phyloP scores from a whole-genome alignment of 768 basidiomycete genomes.

The Calocybe indica region DNA sequence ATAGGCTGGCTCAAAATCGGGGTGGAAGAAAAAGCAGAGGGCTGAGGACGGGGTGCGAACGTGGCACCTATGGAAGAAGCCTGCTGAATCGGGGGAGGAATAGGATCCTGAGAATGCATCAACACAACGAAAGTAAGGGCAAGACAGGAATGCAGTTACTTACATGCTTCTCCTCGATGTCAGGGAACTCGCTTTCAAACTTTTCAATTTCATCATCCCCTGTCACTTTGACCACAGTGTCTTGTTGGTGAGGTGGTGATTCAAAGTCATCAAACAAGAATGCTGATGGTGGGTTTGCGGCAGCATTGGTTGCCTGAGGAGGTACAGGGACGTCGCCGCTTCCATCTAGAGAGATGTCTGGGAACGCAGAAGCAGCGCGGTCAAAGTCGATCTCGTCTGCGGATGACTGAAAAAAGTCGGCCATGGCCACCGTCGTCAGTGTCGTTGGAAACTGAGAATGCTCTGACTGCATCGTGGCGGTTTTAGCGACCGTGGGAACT shows the following conservation, averaged over 20 bases:
- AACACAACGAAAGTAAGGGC: constrained; percentile 1
- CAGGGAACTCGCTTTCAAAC: constrained; percentile 84
- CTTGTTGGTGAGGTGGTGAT: constrained; percentile 29
- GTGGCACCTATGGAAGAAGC: constrained; percentile 42
- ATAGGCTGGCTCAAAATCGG: constrained; percentile 66
- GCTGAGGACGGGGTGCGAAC: constrained; percentile 75
- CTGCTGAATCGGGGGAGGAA: constrained; percentile 22
- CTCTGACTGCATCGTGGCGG: not conserved
- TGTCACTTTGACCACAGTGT: constrained; percentile 69
- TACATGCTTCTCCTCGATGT: constrained; percentile 50
- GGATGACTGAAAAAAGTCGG: constrained; percentile 22
- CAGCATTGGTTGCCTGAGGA: constrained; percentile 21
- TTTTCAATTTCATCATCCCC: constrained; percentile 82
- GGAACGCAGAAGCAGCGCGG: constrained; percentile 75
- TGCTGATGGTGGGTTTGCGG: constrained; percentile 24
- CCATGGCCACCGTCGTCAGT: constrained; percentile 13
- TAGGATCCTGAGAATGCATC: not conserved
- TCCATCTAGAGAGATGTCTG: constrained; percentile 77
- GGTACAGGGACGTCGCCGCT: constrained; percentile 44
- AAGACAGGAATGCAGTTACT: constrained; percentile 7
- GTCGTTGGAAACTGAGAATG: constrained; percentile 6
- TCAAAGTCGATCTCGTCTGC: constrained; percentile 75
- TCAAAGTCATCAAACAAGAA: constrained; percentile 72
- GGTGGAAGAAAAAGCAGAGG: constrained; percentile 62
- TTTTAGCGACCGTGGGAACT: constrained; percentile 15